Base-by-base conservation (phyloP, 805 yeast species). In the Candida bentonensis region DNA sequence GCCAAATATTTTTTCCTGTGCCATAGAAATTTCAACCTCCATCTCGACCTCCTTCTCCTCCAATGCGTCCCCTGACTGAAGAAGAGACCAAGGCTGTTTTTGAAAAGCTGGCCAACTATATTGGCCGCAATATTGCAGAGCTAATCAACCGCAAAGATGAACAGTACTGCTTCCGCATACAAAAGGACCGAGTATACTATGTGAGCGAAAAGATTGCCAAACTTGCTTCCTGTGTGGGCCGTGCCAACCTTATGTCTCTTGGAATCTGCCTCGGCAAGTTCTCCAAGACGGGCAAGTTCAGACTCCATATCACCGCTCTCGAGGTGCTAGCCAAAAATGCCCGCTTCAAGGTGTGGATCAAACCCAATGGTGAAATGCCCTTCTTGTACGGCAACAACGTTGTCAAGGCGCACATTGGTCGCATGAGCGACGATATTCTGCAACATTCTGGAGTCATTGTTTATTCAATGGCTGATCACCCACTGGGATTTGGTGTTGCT, bases 331-430 rank as follows among this genome's bases (percentile, higher is more conserved):
- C 95, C 2, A 81, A 84, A 54, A 79, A 81, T 60, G 96, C 98
- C 42, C 84, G 83, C 62, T 87, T 80, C 67, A 92, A 89, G 66
- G 70, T 92, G 34, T 92, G 98, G 98, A 85, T 92, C 64, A 92
- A 92, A 63, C 79, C 78, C 43, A 92, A 92, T 59, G 98, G 98
- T 55, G 98, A 92, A 65, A 92, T 92, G 98, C 97, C 98, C 13
- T 92, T 82, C 61, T 66, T 92, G 51, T 92, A 92, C 56, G 98
- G 98, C 28, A 92, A 92, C 67, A 95, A 92, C 62, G 89, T 89
- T 22, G 70, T 92, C 53, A 92, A 92, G 61, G 98, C 98, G 3
- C 98, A 92, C 60, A 73, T 92, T 46, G 98, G 98, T 27, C 81
- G 87, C 56, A 86, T 92, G 83, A 82, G 94, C 45, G 98, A 92